A percentile compares a stretch with the other conserved stretches of the same genome.
Evolutionary conservation across 1,284 basidiomycete species (phyloP).

Genomic region (Sphaerobolus stellatus): DNA sequence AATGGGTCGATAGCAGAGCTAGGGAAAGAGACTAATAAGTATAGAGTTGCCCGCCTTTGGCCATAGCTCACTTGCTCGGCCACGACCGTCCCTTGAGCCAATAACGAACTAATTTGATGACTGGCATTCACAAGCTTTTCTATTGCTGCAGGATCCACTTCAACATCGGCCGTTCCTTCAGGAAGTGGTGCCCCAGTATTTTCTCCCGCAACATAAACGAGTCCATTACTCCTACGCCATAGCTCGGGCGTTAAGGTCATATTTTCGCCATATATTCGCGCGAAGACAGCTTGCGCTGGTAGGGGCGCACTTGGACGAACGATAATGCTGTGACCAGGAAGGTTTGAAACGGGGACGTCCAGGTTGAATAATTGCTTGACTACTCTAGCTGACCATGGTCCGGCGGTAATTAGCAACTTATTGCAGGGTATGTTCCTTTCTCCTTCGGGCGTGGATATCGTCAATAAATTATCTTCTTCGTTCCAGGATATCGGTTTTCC

Average conservation of each 20-base stretch:
- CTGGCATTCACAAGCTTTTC: conserved; percentile 25
- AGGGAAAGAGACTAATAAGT: neutral
- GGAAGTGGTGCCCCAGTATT: conserved; percentile 32
- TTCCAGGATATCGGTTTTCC: conserved; percentile 25
- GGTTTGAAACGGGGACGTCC: conserved; percentile 30
- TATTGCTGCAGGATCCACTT: conserved; percentile 19
- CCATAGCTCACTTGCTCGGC: conserved; percentile 13
- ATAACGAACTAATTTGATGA: conserved; percentile 24
- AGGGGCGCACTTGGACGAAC: conserved; percentile 22
- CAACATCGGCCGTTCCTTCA: conserved; percentile 23
- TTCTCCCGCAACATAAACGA: conserved; percentile 38
- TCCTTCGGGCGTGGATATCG: conserved; percentile 11
- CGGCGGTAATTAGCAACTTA: conserved; percentile 54
- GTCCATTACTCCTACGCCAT: conserved; percentile 34
- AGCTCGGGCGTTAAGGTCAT: conserved; percentile 25
- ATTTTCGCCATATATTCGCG: conserved; percentile 18
- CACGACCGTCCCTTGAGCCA: conserved; percentile 23
- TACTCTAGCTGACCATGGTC: conserved; percentile 63
- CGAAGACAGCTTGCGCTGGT: conserved; percentile 7
- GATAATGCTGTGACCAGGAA: conserved; percentile 33
- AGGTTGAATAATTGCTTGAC: conserved; percentile 48
- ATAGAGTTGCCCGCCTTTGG: too few relatives aligned
- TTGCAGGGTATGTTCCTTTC: conserved; percentile 37
- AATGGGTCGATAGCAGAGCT: conserved; percentile 38
- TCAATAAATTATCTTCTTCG: conserved; percentile 10